Evolutionary conservation across 108 stramenopile genomes (phyloP).

Genomic region (Skeletonema grethae): DNA sequence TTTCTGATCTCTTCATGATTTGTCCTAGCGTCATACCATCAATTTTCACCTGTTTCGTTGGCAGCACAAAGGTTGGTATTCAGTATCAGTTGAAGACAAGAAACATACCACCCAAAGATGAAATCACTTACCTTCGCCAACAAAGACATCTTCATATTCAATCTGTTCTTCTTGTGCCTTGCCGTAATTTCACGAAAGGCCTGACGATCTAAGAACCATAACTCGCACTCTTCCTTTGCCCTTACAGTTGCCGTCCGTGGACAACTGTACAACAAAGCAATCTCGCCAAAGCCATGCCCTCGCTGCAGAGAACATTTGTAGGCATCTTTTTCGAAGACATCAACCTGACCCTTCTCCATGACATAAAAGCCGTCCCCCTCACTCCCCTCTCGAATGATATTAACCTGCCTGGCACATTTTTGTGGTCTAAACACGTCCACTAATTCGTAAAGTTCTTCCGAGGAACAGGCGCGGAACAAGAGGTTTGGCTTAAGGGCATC

Average conservation of each 20-base stretch:
- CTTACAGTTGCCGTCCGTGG: conserved; percentile 74
- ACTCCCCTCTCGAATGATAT: conserved; percentile 66
- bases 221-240: conserved; percentile 40
- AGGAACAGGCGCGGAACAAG: conserved; percentile 57
- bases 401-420: conserved; percentile 12
- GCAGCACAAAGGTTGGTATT: not conserved
- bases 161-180: conserved; percentile 52
- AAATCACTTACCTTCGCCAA: conserved; percentile 40
- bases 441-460: conserved; percentile 52
- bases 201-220: conserved; percentile 71
- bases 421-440: conserved; percentile 54
- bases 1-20: conserved; percentile 45
- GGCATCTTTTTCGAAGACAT: conserved; percentile 48
- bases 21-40: conserved; percentile 51
- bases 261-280: conserved; percentile 81
- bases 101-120: not conserved
- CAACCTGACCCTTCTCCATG: conserved; percentile 52
- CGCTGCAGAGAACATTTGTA: conserved; percentile 31
- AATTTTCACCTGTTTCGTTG: conserved; percentile 35
- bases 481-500: conserved; percentile 67
- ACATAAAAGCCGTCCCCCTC: conserved; percentile 75
- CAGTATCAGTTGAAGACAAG: not conserved
- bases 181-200: conserved; percentile 56
- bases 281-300: conserved; percentile 81
- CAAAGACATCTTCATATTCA: conserved; percentile 54